Base-by-base conservation (phyloP, 441 rosid species). In the Gossypium schwendimanii region DNA sequence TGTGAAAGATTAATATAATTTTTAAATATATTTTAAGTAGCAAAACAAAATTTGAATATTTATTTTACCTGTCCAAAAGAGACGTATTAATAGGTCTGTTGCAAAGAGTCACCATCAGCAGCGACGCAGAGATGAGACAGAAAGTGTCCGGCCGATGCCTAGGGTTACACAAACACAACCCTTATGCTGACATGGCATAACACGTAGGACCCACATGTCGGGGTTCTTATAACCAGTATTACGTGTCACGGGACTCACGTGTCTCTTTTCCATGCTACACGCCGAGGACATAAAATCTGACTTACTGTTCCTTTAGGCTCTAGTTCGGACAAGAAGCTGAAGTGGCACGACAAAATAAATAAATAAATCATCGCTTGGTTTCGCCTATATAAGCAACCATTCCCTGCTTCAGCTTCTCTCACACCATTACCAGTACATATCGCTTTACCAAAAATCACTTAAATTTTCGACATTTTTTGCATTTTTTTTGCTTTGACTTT, bases 121-220 rank as follows among this genome's bases (percentile, higher is more conserved):
- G 18, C 60, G 75, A 23, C 78, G 85, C 72, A 76, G 82, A 77
- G 60, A 52, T 65, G 71, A 68, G 23, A 71, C 69, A 68, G 31
- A 60, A 74, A 63, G 57, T 47, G 86, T 84, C 86, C 73, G 57
- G 73, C 73, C 74, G 73, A 72, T 78, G 80, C 39, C 26, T 5
- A 2, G 10, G 45, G 31, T 62, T 72, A 75, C 78, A 84, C 75
- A 77, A 72, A 60, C 20, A 20, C 26, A 10, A 55, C 20, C 41
- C 4, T 6, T 4, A 20, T 10, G 86, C 81, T 87, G 85, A 86
- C 83, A 73, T 86, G 94, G 91, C 80, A 67, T 28, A 24, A 81
- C 88, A 73, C 49, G 73, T 77, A 81, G 83, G 61, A 73, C 91
- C 87, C 52, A 0, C 52, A 3, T 83, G 93, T 82, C 80, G 62